Base-by-base conservation (phyloP, 345 rosid species). In the Heritiera littoralis region DNA sequence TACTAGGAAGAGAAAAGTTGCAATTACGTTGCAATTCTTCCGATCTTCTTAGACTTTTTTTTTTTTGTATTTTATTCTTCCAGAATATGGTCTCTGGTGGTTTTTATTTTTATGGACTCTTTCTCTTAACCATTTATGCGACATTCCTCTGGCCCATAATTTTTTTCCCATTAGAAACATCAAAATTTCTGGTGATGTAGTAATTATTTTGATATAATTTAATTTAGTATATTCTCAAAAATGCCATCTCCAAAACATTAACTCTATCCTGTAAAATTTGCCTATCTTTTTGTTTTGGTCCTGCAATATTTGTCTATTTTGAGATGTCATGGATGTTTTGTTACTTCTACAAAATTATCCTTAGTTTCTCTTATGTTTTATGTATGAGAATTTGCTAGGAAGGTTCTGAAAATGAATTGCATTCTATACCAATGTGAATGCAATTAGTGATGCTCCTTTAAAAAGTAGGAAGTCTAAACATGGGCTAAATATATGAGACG, bases 11-110 rank as follows among this genome's bases (percentile, higher is more conserved):
- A 3, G 13, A 41, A 7, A 67, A 40, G 72, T 41, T 67, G 51
- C 72, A 67, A 41, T 45, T 66, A 67, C 17, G 72, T 41, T 67
- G 51, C 72, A 67, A 41, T 45, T 66, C 23, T 59, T 59, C 35
- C 9, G 18, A 18, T 41, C 30, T 30, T 41, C 32, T 9, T 43
- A 18, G 41, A 7, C 28, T 23, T 23, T 35, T 63, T 1, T 63
- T 1, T 63, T 49, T 5, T 11, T 11, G 54, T 49, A 0, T 49
- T 49, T 49, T 49, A 2, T 49, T 49, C 54, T 6, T 43, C 45
- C 45, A 43, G 8, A 43, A 0, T 43, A 43, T 43, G 45, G 45
- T 43, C 30, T 58, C 6, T n/a, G 32, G 32, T 59, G 32, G 32
- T 20, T 59, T 9, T 20, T 59, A 20, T 59, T 59, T 20, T 30